Evolutionary conservation across 2,329 filamentous ascomycete genomes (phyloP), one percentile per base, ranked within the genome.

Genomic region (Scedosporium apiospermum): DNA sequence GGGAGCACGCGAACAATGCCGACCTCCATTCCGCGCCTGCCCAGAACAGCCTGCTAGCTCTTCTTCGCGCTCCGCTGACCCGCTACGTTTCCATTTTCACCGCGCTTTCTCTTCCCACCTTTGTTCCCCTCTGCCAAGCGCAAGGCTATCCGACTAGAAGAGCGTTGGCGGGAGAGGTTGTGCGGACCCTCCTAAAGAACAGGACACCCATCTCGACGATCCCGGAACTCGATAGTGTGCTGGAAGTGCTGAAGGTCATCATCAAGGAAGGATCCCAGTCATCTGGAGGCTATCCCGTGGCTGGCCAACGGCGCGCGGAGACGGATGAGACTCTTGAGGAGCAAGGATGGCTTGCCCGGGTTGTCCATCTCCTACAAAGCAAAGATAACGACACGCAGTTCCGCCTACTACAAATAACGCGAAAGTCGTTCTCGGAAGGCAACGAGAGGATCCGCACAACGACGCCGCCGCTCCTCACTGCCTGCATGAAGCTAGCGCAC

Each of bases 291-390:
- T 97, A 97, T 69, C 88, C 93, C 0, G 90, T 91, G 3, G 86
- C 89, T 46, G 85, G 89, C 5, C 90, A 93, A 70, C 82, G 91
- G 66, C 87, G 91, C 65, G 84, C 78, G 0, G 96, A 99, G 78
- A 98, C 95, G 0, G 95, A 99, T 65, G 96, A 99, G 77, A 98
- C 93, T 0, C 87, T 98, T 70, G 93, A 99, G 75, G 95, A 99
- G 76, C 95, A 99, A 79, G 95, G 95, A 60, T 97, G 92, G 92
- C 81, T 99, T 62, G 95, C 95, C 42, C 85, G 95, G 68, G 88
- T 99, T 71, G 87, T 97, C 18, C 95, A 99, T 76, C 80, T 97
- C 63, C 85, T 99, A 61, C 82, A 91, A 63, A 89, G 86, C 55
- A 81, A 90, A 42, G 85, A 96, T 71, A 98, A 98, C 70, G 91